Base-by-base conservation (phyloP, 2,329 filamentous ascomycete species). In the Trichoderma afroharzianum region DNA sequence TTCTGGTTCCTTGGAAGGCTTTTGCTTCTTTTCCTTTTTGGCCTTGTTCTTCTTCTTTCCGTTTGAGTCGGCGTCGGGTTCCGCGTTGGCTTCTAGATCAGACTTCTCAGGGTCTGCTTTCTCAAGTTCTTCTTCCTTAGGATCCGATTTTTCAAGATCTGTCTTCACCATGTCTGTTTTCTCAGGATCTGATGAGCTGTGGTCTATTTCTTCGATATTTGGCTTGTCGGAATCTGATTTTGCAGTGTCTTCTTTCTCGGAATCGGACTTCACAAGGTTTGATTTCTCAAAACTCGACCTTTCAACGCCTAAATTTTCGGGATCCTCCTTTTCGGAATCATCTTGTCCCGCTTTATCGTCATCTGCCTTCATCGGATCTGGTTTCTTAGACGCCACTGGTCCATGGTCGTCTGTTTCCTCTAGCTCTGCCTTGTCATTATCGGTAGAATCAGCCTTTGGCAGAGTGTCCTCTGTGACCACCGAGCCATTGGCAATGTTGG, bases 11-110 rank as follows among this genome's bases (percentile, higher is more conserved):
- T 39, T 39, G 26, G 55, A 32, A 26, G 14, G 57, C n/a, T 59
- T 59, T 32, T 59, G 18, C 26, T 59, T 70, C 18, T 70, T 53
- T 21, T 79, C 39, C 6, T 7, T 57, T n/a, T 53, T 66, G 39
- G 36, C 21, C 59, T 63, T 63, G 8, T 63, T 32, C 21, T 59
- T 63, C 33, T 63, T 63, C 59, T 63, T 63, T 24, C 32, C 47
- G 15, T 64, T 64, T 21, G 59, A n/a, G 26, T 63, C 32, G 26
- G 39, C 26, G 12, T 62, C 57, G 6, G 14, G 14, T 9, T 62
- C 67, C 5, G 26, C 21, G 26, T 4, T 59, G 36, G 9, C 62
- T 32, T 53, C 39, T 9, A 6, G 39, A 28, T 24, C 39, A 15
- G 11, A 1, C 28, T 53, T 50, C 26, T 63, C 59, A 12, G 15